A percentile compares a stretch with the other conserved stretches of the same genome.
These are phyloP conservation scores for Zoysia pacifica DNA, from an alignment of 176 grass and related monocot species.

Conservation along the genomic window DNA sequence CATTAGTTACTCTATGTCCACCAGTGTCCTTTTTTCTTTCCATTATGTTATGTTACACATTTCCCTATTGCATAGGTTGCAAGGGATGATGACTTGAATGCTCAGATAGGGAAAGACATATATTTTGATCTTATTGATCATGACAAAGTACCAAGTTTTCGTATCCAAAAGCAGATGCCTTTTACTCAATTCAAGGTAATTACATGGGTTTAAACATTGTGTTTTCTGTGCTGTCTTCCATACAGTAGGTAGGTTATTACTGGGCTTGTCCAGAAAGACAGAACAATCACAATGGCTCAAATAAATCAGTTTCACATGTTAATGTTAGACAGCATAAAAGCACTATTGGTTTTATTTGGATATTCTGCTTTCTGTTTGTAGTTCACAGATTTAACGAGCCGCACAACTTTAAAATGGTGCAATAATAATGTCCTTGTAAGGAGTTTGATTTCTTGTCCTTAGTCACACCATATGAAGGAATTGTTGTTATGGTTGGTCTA, in stretches of 20 bases:
- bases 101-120: slow-evolving; percentile 94
- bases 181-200: slow-evolving; percentile 92
- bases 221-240: slow-evolving; percentile 17
- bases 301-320: background rate
- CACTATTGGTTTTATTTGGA: background rate
- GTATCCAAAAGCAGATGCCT: slow-evolving; percentile 88
- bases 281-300: slow-evolving; percentile 24
- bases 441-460: background rate
- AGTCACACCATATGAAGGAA: too few relatives aligned
- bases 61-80: slow-evolving; percentile 66
- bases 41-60: slow-evolving; percentile 11
- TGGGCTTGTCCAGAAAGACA: background rate
- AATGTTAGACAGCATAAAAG: slow-evolving; percentile 6
- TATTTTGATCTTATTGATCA: slow-evolving; percentile 99
- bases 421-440: background rate
- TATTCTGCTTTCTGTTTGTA: slow-evolving; percentile 3
- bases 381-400: slow-evolving; percentile 22
- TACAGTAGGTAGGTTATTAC: background rate
- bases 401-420: slow-evolving; percentile 3
- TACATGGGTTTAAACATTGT: background rate
- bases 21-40: slow-evolving; percentile 29
- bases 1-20: slow-evolving; percentile 12
- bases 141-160: slow-evolving; percentile 94
- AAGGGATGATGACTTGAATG: slow-evolving; percentile 72
- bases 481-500: too few relatives aligned